Conservation (phyloP, 2,329 filamentous ascomycete species). For the Arthrobotrys pseudoclavata region DNA sequence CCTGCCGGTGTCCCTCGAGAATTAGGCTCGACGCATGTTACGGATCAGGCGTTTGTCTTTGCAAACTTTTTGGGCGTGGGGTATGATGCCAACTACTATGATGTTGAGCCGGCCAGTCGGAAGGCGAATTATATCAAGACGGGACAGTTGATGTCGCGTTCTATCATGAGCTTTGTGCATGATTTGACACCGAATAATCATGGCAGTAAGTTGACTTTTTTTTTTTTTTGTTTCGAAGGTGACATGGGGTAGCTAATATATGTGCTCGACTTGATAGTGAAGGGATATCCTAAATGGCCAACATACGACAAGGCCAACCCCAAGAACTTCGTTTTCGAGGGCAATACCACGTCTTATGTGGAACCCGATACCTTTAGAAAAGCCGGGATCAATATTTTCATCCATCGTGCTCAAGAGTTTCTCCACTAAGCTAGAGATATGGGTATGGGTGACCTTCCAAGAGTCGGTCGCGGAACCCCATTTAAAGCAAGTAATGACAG, state of each 20-base stretch:
- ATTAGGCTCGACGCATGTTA: conserved; percentile 71
- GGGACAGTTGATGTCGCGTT: conserved; percentile 51
- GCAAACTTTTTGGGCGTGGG: conserved; percentile 64
- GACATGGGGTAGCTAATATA: not conserved
- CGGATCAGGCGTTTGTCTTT: conserved; percentile 66
- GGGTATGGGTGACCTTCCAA: not conserved
- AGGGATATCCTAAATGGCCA: conserved; percentile 48
- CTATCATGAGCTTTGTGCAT: conserved; percentile 50
- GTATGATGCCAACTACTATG: conserved; percentile 44
- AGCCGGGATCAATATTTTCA: conserved; percentile 47
- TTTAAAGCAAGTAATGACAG: too few species aligned
- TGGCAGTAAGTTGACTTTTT: conserved; percentile 39
- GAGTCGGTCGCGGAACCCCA: too few species aligned
- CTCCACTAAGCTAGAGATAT: conserved; percentile 10
- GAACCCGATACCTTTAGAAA: conserved; percentile 47
- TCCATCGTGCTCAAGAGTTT: conserved; percentile 38
- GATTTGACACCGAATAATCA: conserved; percentile 49
- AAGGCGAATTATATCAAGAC: conserved; percentile 52
- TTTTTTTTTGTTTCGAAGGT: not conserved
- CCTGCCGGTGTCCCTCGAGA: conserved; percentile 68
- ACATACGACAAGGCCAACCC: conserved; percentile 36
- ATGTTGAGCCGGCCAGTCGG: conserved; percentile 35
- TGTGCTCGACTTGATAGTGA: conserved; percentile 26
- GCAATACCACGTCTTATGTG: conserved; percentile 49
- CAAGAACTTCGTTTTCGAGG: conserved; percentile 53